These are phyloP conservation scores for Ogataea polymorpha DNA, from an alignment of 805 yeast species.

Conservation along the genomic window DNA sequence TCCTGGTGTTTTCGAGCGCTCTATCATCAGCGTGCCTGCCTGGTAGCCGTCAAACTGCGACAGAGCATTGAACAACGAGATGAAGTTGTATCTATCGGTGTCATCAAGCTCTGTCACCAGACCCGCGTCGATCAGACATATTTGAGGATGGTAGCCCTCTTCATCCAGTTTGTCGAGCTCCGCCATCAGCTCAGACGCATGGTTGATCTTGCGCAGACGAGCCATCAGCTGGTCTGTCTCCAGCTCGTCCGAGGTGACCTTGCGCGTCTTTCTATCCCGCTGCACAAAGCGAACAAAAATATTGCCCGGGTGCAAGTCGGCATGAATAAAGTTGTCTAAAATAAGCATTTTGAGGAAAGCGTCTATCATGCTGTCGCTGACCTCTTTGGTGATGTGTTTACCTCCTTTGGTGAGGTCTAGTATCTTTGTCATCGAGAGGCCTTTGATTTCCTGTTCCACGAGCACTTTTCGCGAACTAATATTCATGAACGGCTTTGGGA, in stretches of 20 bases:
- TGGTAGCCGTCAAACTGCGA: constrained; percentile 90
- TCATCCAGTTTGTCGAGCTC: constrained; percentile 46
- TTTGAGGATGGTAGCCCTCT: constrained; percentile 73
- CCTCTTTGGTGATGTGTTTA: constrained; percentile 54
- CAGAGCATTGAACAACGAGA: constrained; percentile 83
- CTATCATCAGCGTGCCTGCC: constrained; percentile 96
- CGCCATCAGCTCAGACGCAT: constrained; percentile 30
- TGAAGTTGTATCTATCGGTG: constrained; percentile 74
- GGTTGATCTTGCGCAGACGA: constrained; percentile 36
- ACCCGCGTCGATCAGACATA: constrained; percentile 92
- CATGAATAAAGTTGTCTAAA: constrained; percentile 90
- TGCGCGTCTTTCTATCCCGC: constrained; percentile 36
- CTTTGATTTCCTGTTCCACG: constrained; percentile 83
- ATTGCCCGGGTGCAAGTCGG: constrained; percentile 97
- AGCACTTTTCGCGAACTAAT: constrained; percentile 68
- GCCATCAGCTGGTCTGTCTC: constrained; percentile 46
- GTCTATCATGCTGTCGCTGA: constrained; percentile 81
- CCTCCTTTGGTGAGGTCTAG: constrained; percentile 49
- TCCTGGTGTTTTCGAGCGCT: constrained; percentile 91
- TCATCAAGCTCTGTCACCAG: constrained; percentile 85
- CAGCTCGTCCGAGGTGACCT: constrained; percentile 41
- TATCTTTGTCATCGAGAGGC: constrained; percentile 75
- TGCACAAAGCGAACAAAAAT: constrained; percentile 55
- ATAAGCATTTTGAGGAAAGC: constrained; percentile 92
- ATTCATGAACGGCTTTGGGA: constrained; percentile 71